Evolutionary conservation across 148 eudicot genomes (phyloP), one percentile per base, ranked within the genome.

Genomic region (Pharnaceum exiguum): DNA sequence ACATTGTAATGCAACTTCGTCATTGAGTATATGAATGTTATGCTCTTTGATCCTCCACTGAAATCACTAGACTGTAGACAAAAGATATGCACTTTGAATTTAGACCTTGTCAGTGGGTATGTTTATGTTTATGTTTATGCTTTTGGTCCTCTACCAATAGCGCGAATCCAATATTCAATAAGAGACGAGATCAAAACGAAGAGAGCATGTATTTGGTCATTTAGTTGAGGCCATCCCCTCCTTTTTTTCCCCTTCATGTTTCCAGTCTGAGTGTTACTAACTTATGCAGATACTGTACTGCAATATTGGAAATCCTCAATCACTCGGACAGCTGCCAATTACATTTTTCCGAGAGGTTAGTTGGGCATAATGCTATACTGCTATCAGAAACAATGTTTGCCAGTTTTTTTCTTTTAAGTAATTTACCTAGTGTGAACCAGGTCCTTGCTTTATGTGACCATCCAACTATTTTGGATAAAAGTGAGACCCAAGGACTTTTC

Each of bases 291-390:
- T 93, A 63, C 71, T 93, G 29, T 93, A 79, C 71, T 93, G 96
- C 60, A 94, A 94, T 59, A 89, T 94, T 51, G 99, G 99, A 62
- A 94, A 94, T 70, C 99, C 99, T 55, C 96, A 94, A 63, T 89
- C 96, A 40, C 91, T 94, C 26, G 87, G 79, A 37, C 96, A 94
- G 66, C 88, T 75, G 60, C 96, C 98, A 29, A 81, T 93, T 51
- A 93, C 98, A 9, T 93, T 85, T 72, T 93, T 93, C 57, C 79
- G 96, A 42, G 96, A 89, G 96, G 99, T 93, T 44, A 49, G 77
- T 59, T 51, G 40, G 15, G 19, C 6, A 10, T 12, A 27, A 29
- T 30, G 38, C n/a, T n/a, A 16, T 26, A 47, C 27, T 60, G 32
- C 51, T 27, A 57, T 23, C 10, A 59, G 33, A 57, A 21, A 29